phyloP scores from a whole-genome alignment of 306 rosid species.

The Biancaea sappan region DNA sequence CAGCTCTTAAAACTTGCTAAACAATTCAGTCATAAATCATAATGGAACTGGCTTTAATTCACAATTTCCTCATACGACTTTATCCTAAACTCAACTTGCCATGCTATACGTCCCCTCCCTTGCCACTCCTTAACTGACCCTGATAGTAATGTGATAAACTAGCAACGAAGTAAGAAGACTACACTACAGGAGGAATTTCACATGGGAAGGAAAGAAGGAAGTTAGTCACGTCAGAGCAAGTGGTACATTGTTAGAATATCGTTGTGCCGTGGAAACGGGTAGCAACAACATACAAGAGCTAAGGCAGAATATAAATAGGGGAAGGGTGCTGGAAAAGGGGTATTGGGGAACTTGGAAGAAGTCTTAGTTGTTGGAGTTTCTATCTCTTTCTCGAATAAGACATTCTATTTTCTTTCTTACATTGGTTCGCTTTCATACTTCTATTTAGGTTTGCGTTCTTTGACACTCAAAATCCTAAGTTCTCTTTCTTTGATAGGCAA shows the following conservation, averaged over 20 bases:
- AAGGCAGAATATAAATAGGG: background rate
- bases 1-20: background rate
- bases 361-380: background rate
- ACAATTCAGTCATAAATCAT: background rate
- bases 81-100: background rate
- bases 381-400: background rate
- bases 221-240: background rate
- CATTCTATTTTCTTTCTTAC: background rate
- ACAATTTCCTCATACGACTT: background rate
- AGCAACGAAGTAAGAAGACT: background rate
- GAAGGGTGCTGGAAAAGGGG: background rate
- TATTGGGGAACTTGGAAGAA: background rate
- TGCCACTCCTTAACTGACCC: background rate
- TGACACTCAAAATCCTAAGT: background rate
- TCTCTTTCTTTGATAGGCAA: background rate
- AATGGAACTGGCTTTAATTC: background rate
- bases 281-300: background rate
- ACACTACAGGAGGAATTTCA: background rate
- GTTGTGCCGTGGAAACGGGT: background rate
- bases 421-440: background rate
- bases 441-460: background rate
- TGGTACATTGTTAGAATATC: background rate
- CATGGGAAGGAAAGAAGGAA: background rate
- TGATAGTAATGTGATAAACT: background rate
- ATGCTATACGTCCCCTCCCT: background rate